Base-by-base conservation (phyloP, 2,329 filamentous ascomycete species). In the Hyphodiscus sp. region DNA sequence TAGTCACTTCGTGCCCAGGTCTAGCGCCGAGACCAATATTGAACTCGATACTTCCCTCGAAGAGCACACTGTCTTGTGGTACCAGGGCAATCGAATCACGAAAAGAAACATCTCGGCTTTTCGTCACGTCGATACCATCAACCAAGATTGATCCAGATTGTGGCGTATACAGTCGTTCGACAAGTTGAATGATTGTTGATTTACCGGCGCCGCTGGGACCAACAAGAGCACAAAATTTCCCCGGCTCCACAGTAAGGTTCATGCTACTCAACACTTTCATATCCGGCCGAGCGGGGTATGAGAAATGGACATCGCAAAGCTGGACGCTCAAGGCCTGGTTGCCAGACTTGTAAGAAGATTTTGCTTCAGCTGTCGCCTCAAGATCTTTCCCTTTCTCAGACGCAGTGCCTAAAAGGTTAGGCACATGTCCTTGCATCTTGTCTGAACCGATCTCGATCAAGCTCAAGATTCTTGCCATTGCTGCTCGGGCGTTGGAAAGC, bases 181-280 rank as follows among this genome's bases (percentile, higher is more conserved):
- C 69, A 2, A 81, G 70, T 2, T 78, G 76, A 63, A 87, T 76
- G 43, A 82, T 79, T 15, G 83, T 85, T 0, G 81, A 85, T 64
- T 87, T 87, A 1, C 83, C 84, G 1, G 82, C 80, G 1, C 85
- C 85, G 0, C 81, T 85, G 4, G 82, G 78, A 0, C 84, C 83
- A 1, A 87, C 83, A 10, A 87, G 71, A 1, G 82, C 84, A 53
- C 76, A 77, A 61, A 85, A 86, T 49, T 84, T 76, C 1, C 81
- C 80, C 0, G 81, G 73, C 41, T 75, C 70, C 49, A 87, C 78
- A 0, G 72, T 75, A 19, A 88, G 71, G 10, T 73, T 80, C 20
- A 87, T 71, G 2, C 73, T 74, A n/a, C 74, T 71, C 5, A 89
- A 73, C 16, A 87, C 79, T 16, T 74, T 72, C 8, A 76, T 70